Conservation (phyloP, 2,329 filamentous ascomycete species). For the Colletotrichum noveboracense region DNA sequence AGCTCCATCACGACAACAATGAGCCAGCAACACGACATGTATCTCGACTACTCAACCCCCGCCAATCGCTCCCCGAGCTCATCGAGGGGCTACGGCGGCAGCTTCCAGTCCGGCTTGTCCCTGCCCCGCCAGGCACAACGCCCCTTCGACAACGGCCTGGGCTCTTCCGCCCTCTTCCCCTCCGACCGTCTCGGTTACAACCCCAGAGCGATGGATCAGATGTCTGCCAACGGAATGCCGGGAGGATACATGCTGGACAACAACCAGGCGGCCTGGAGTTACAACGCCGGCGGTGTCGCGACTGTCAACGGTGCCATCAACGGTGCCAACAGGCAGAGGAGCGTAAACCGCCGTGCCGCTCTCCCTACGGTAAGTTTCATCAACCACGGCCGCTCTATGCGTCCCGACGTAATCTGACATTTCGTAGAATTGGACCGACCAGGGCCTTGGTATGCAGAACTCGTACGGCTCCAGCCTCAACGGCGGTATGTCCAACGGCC, state of each 20-base stretch:
- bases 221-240: slow-evolving; percentile 45
- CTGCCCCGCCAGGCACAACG: slow-evolving; percentile 65
- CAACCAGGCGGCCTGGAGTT: slow-evolving; percentile 81
- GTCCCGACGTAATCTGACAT: background rate
- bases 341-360: slow-evolving; percentile 61
- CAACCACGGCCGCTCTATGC: background rate
- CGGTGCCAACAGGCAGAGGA: slow-evolving; percentile 62
- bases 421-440: slow-evolving; percentile 57
- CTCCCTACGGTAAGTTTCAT: slow-evolving; percentile 71
- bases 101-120: slow-evolving; percentile 38
- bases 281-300: slow-evolving; percentile 69
- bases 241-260: slow-evolving; percentile 65
- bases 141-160: slow-evolving; percentile 76
- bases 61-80: slow-evolving; percentile 59
- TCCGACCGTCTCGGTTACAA: slow-evolving; percentile 70
- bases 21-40: slow-evolving; percentile 68
- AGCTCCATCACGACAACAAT: slow-evolving; percentile 35
- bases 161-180: slow-evolving; percentile 69
- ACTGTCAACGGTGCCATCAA: slow-evolving; percentile 69
- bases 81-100: slow-evolving; percentile 60
- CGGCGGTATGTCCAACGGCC: slow-evolving; percentile 39
- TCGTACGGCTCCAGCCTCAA: slow-evolving; percentile 36
- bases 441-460: slow-evolving; percentile 47
- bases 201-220: slow-evolving; percentile 61
- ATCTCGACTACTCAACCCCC: slow-evolving; percentile 69